Evolutionary conservation across 2,329 filamentous ascomycete genomes (phyloP).

Genomic region (Colletotrichum sublineola): DNA sequence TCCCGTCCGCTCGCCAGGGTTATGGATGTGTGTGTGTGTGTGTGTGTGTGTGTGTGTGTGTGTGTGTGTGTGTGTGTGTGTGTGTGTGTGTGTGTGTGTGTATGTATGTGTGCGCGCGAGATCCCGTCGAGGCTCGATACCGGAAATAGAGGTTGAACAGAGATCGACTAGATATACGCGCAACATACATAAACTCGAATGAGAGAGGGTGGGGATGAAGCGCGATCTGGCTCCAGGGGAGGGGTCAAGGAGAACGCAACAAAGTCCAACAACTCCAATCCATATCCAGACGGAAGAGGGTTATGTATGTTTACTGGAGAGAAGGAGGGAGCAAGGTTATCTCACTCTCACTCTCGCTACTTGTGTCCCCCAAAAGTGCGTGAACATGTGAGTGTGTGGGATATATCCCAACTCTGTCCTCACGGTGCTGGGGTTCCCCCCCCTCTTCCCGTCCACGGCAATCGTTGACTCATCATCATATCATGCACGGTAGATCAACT

Average conservation of each 20-base stretch:
- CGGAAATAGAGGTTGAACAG: not conserved
- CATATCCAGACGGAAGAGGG: too few relatives aligned
- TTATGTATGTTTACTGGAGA: too few relatives aligned
- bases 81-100: not conserved
- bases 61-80: not conserved
- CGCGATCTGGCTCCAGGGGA: too few relatives aligned
- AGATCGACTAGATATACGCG: not conserved
- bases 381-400: not conserved
- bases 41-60: not conserved
- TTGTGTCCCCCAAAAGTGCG: conserved; percentile 1
- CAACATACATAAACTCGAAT: not conserved
- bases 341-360: not conserved
- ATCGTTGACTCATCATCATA: not conserved
- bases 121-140: conserved; percentile 1
- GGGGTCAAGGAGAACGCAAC: too few relatives aligned
- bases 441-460: not conserved
- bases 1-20: too few relatives aligned
- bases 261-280: too few relatives aligned
- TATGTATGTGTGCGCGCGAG: not conserved
- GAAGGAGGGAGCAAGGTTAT: conserved; percentile 15
- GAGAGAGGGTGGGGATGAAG: not conserved
- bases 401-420: conserved; percentile 15
- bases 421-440: not conserved
- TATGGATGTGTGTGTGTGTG: too few relatives aligned
- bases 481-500: not conserved